A percentile compares a stretch with the other conserved stretches of the same genome.
phyloP scores from a whole-genome alignment of 768 basidiomycete species.

The Phaeotremella skinneri region DNA sequence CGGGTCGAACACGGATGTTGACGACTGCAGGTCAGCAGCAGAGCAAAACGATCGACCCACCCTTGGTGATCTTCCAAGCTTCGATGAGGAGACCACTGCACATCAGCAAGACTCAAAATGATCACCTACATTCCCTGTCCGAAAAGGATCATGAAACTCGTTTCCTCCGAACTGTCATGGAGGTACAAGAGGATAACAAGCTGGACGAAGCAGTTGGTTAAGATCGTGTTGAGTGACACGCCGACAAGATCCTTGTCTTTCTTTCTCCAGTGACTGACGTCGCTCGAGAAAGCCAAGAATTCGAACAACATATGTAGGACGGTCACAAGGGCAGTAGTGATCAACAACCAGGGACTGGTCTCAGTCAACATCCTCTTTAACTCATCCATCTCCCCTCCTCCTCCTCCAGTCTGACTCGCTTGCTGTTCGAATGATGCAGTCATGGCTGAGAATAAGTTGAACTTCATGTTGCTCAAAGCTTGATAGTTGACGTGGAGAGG shows the following conservation, averaged over 20 bases:
- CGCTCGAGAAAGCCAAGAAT: conserved; percentile 91
- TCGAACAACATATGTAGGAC: conserved; percentile 86
- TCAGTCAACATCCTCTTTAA: conserved; percentile 84
- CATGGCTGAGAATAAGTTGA: conserved; percentile 80
- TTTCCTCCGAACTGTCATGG: conserved; percentile 91
- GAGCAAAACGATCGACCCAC: conserved; percentile 51
- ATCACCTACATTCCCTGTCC: conserved; percentile 47
- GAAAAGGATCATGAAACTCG: conserved; percentile 95
- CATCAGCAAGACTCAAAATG: conserved; percentile 10
- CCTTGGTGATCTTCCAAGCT: conserved; percentile 77
- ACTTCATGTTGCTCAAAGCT: conserved; percentile 65
- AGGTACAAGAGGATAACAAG: conserved; percentile 85
- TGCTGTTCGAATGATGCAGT: conserved; percentile 83
- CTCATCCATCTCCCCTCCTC: conserved; percentile 78
- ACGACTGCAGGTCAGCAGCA: conserved; percentile 70
- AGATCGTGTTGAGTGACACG: conserved; percentile 79
- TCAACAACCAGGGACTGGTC: conserved; percentile 72
- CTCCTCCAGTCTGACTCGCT: conserved; percentile 58
- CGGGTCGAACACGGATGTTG: conserved; percentile 68
- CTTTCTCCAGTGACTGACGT: conserved; percentile 92
- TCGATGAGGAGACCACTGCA: conserved; percentile 57
- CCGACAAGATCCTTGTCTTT: conserved; percentile 87
- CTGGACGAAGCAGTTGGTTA: conserved; percentile 86
- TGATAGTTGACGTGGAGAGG: conserved; percentile 80
- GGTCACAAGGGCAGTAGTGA: conserved; percentile 77